Evolutionary conservation across 2,329 filamentous ascomycete genomes (phyloP).

Genomic region (Lasiodiplodia theobromae): DNA sequence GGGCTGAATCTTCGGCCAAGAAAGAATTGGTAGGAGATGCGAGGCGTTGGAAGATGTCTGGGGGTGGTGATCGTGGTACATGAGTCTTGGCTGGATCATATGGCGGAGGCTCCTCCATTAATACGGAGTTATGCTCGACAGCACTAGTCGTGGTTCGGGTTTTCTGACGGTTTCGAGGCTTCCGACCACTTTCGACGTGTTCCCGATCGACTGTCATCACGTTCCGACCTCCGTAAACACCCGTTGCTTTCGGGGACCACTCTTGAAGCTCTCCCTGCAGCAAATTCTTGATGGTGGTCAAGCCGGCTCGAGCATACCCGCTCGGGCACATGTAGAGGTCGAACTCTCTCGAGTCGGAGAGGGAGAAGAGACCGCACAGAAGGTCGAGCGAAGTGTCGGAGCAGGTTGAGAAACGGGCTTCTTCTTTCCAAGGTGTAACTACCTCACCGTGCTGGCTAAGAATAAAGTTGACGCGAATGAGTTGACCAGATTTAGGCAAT

Average conservation of each 20-base stretch:
- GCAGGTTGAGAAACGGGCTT: neutral
- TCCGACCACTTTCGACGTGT: neutral
- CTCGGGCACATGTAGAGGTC: constrained; percentile 10
- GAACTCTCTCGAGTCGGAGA: neutral
- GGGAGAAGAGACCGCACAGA: constrained; percentile 17
- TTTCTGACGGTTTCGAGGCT: neutral
- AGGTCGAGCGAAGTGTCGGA: constrained; percentile 19
- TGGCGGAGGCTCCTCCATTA: neutral
- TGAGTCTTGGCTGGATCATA: neutral
- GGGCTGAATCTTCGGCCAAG: neutral
- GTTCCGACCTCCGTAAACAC: constrained; percentile 5
- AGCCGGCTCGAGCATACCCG: constrained; percentile 7
- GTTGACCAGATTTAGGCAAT: neutral
- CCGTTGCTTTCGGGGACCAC: neutral
- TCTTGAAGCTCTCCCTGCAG: neutral
- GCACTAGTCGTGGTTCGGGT: neutral
- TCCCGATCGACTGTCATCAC: constrained; percentile 2
- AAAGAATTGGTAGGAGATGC: neutral
- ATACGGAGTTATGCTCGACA: neutral
- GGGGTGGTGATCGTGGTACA: neutral
- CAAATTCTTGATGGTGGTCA: neutral
- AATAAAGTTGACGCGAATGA: neutral
- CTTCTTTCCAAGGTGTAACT: constrained; percentile 14
- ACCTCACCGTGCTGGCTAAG: neutral
- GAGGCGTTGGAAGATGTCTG: neutral